Base-by-base conservation (phyloP, 441 rosid species). In the Corymbia calophylla region DNA sequence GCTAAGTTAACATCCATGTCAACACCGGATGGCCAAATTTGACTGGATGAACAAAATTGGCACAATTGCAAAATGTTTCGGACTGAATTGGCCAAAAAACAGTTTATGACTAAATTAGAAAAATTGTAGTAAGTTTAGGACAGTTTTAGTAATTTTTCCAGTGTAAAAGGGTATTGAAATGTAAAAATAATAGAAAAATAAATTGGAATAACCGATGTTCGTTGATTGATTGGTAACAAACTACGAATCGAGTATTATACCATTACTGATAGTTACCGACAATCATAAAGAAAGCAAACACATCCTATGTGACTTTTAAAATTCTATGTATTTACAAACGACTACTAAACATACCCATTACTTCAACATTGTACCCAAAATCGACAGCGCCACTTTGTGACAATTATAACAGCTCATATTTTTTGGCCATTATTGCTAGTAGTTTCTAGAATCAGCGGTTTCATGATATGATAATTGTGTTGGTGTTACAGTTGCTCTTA, bases 381-480 rank as follows among this genome's bases (percentile, higher is more conserved):
- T 5, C 19, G 19, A 15, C 35, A 2, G 19, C 5, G 3, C 70
- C 35, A n/a, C 19, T 0, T 64, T 7, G 1, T 8, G 0, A 1
- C 15, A 29, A 27, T 60, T 27, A 39, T 39, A 39, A 39, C 44
- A 62, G 2, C 35, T 62, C 70, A 1, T n/a, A 62, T 14, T 3
- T 62, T n/a, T 62, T 62, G 35, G 70, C 35, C 18, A 62, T 29
- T n/a, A 62, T 8, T 6, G 1, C 9, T 62, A n/a, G 44, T 39
- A 6, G 44, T 1, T 39, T 39, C 44, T 5, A 39, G 6, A 5
- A 39, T 39, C 44, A 39, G 6, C 44, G 44, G 44, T 62, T 62
- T 13, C 32, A 13, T 14, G 70, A 62, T 62, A 7, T 62, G 32
- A 13, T 62, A 62, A 62, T 29, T 62, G 15, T 31, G 31, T 27